Evolutionary conservation across 1,284 basidiomycete species (phyloP).

Genomic region (Ceratobasidium sp.): DNA sequence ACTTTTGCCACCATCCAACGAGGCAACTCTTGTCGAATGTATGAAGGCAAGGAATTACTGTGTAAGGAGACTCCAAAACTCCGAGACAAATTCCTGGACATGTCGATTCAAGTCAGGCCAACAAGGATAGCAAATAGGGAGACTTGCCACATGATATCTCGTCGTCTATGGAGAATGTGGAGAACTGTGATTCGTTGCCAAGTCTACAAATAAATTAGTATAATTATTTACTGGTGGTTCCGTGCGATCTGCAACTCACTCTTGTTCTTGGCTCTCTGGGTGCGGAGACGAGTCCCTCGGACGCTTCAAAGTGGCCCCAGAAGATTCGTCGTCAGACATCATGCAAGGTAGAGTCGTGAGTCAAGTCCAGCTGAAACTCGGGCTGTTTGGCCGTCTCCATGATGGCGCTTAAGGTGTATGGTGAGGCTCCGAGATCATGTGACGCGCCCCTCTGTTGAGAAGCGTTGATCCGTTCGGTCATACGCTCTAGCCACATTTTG

Average conservation of each 20-base stretch:
- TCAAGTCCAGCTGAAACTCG: slow-evolving; percentile 1
- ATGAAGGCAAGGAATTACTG: slow-evolving; percentile 44
- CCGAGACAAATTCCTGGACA: slow-evolving; percentile 42
- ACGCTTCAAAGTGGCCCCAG: neutral
- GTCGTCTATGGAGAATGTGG: slow-evolving; percentile 39
- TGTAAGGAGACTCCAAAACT: slow-evolving; percentile 41
- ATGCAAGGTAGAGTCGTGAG: neutral
- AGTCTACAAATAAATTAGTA: neutral
- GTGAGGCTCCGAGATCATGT: no score
- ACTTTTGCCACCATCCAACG: slow-evolving; percentile 43
- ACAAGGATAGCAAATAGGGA: neutral
- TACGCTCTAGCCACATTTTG: no score
- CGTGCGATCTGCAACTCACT: neutral
- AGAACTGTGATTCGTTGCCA: slow-evolving; percentile 30
- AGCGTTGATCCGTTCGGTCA: no score
- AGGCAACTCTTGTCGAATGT: slow-evolving; percentile 43
- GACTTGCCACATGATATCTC: slow-evolving; percentile 41
- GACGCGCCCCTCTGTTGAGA: no score
- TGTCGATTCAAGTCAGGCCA: neutral
- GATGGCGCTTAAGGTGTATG: neutral
- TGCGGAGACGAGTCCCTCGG: neutral
- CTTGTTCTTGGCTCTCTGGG: neutral
- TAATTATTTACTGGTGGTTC: neutral
- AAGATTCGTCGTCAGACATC: neutral
- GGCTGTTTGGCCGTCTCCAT: neutral